Percentiles rank a stretch among this genome's conserved stretches.
These are phyloP conservation scores for Rachicladosporium sp. DNA, from an alignment of 2,329 filamentous ascomycete genomes.

Conservation along the genomic window DNA sequence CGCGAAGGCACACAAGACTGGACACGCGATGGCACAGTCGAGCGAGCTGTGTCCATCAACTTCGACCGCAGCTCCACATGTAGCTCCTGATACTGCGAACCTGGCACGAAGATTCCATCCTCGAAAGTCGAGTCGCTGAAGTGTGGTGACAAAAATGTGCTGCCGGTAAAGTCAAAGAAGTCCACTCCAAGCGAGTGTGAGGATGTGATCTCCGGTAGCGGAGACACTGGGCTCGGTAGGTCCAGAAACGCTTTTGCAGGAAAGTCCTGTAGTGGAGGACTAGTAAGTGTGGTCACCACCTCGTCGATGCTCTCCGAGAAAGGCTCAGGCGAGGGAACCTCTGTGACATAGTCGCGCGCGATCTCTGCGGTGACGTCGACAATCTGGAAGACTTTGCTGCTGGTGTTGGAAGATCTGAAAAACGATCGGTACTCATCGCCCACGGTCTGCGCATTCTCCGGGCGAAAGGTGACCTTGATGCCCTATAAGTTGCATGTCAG, in stretches of 20 bases:
- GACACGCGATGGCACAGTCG: constrained; percentile 1
- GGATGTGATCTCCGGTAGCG: constrained; percentile 4
- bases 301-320: constrained; percentile 1
- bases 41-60: constrained; percentile 7
- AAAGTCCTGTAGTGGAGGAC: too few species aligned
- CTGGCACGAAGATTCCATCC: constrained; percentile 10
- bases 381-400: constrained; percentile 14
- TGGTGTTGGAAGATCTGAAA: constrained; percentile 8
- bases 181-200: constrained; percentile 2
- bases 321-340: constrained; percentile 1
- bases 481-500: constrained; percentile 2
- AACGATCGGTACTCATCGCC: constrained; percentile 17
- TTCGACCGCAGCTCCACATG: constrained; percentile 7
- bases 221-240: not conserved
- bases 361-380: constrained; percentile 21
- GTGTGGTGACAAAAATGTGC: constrained; percentile 5
- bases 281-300: too few species aligned
- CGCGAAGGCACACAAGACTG: not conserved
- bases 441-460: constrained; percentile 19
- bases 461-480: constrained; percentile 16
- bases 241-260: not conserved
- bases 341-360: constrained; percentile 16
- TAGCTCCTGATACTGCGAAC: constrained; percentile 8
- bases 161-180: constrained; percentile 2
- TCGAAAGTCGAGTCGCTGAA: constrained; percentile 15